phyloP scores from a whole-genome alignment of 176 grass and related monocot species.

The Phyllostachys edulis region DNA sequence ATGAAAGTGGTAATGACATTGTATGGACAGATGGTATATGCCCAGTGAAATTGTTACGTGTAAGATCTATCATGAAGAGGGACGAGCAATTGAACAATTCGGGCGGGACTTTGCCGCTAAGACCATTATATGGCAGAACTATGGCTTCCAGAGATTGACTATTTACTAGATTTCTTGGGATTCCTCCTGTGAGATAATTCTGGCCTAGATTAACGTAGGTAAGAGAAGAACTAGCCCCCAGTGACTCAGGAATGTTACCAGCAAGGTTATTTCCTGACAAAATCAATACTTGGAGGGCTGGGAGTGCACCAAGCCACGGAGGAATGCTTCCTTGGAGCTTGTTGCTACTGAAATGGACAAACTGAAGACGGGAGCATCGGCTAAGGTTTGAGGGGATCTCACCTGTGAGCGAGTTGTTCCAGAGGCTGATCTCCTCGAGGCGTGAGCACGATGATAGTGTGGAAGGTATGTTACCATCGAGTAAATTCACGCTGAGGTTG shows the following conservation, averaged over 20 bases:
- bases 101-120: slow-evolving; percentile 25
- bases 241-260: slow-evolving; percentile 35
- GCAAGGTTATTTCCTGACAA: slow-evolving; percentile 46
- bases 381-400: slow-evolving; percentile 35
- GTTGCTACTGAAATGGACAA: slow-evolving; percentile 56
- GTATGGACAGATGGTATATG: slow-evolving; percentile 11
- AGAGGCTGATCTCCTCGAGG: slow-evolving; percentile 51
- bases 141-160: slow-evolving; percentile 30
- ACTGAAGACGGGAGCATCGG: slow-evolving; percentile 42
- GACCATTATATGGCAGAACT: slow-evolving; percentile 36
- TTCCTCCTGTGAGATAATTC: neutral
- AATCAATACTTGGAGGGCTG: slow-evolving; percentile 45
- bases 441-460: slow-evolving; percentile 35
- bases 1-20: neutral
- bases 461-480: slow-evolving; percentile 36
- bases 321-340: slow-evolving; percentile 46
- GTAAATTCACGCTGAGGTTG: slow-evolving; percentile 52
- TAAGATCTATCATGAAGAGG: slow-evolving; percentile 42
- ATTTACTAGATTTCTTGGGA: neutral
- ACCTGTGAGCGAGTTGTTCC: slow-evolving; percentile 45
- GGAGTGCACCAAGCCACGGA: slow-evolving; percentile 34
- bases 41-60: slow-evolving; percentile 38
- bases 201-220: slow-evolving; percentile 44
- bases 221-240: slow-evolving; percentile 42
- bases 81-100: slow-evolving; percentile 45